Percentiles rank a stretch among this genome's conserved stretches.
These are phyloP conservation scores for Euphorbia tirucalli DNA, from an alignment of 345 rosid genomes.

Conservation along the genomic window DNA sequence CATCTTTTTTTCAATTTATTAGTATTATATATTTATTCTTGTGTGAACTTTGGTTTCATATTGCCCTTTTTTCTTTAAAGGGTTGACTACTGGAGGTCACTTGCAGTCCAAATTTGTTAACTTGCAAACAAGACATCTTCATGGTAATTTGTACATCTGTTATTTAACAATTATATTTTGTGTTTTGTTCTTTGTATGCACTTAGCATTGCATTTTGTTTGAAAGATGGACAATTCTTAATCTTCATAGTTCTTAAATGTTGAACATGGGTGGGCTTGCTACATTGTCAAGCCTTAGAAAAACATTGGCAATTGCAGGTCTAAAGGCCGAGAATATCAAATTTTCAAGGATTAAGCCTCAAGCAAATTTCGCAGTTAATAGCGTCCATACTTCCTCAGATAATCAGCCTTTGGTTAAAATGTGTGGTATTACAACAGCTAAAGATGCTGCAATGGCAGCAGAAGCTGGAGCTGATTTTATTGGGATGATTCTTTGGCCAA, in stretches of 20 bases:
- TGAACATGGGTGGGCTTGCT: neutral
- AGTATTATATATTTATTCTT: no score
- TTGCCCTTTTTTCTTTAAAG: slow-evolving; percentile 4
- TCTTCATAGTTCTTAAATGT: neutral
- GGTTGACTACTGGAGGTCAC: slow-evolving; percentile 8
- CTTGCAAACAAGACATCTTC: neutral
- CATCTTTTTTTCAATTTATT: neutral
- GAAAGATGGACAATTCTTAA: neutral
- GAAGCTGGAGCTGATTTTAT: no score
- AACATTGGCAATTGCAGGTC: neutral
- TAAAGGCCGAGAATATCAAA: neutral
- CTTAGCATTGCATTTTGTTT: neutral
- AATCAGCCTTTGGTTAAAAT: slow-evolving; percentile 64
- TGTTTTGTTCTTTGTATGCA: neutral
- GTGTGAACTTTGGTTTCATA: neutral
- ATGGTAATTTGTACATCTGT: neutral
- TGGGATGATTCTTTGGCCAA: slow-evolving; percentile 91
- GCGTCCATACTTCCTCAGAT: slow-evolving; percentile 13
- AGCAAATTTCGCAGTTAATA: neutral
- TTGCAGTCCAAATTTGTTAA: slow-evolving; percentile 14
- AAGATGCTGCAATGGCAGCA: no score
- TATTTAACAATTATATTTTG: neutral
- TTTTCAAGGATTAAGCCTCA: slow-evolving; percentile 10
- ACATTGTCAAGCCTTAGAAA: neutral
- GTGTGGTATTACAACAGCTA: no score